These are phyloP conservation scores for Naganishia vishniacii DNA, from an alignment of 768 basidiomycete genomes.

Conservation along the genomic window DNA sequence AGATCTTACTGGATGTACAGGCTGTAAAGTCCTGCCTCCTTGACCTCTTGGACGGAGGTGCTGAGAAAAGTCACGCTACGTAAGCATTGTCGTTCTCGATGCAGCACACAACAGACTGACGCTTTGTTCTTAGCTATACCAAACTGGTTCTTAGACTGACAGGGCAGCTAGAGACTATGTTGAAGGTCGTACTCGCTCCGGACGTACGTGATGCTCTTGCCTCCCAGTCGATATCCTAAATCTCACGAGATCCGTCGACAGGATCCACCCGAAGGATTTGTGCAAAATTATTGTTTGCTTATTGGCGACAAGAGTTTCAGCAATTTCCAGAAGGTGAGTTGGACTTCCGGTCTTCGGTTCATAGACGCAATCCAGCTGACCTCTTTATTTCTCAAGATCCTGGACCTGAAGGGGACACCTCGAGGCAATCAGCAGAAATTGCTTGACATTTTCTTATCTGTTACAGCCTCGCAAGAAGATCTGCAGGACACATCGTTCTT, in stretches of 20 bases:
- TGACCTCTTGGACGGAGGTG: constrained; percentile 65
- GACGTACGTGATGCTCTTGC: constrained; percentile 56
- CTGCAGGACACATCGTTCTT: constrained; percentile 87
- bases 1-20: constrained; percentile 81
- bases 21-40: constrained; percentile 73
- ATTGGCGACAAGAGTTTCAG: constrained; percentile 91
- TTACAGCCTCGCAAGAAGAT: constrained; percentile 86
- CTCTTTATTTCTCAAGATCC: constrained; percentile 57
- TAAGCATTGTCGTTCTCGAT: constrained; percentile 25
- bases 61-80: constrained; percentile 42
- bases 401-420: constrained; percentile 89
- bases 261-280: constrained; percentile 90
- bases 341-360: not conserved
- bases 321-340: constrained; percentile 89
- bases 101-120: not conserved
- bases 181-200: constrained; percentile 92
- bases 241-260: constrained; percentile 43
- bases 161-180: constrained; percentile 75
- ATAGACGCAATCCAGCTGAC: not conserved
- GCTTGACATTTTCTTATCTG: constrained; percentile 82
- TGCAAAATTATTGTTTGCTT: constrained; percentile 87
- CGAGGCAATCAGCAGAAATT: constrained; percentile 80
- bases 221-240: not conserved
- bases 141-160: constrained; percentile 75
- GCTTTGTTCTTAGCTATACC: constrained; percentile 60